Conservation (phyloP, 2,329 filamentous ascomycete species). For the Aspergillus floridensis region DNA sequence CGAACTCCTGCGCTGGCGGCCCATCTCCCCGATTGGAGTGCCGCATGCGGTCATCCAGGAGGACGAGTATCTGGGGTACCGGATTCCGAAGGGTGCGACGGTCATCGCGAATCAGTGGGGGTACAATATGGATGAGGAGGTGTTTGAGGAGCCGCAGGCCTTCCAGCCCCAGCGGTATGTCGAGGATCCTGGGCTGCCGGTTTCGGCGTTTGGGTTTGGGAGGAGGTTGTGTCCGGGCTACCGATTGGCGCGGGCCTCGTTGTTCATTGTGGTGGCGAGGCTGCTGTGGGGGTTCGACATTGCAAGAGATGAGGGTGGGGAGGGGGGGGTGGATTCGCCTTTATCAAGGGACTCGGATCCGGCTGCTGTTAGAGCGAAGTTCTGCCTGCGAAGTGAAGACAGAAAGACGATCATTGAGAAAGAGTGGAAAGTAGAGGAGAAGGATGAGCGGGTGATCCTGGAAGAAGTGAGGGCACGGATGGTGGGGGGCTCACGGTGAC, state of each 20-base stretch:
- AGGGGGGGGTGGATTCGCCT: too few relatives aligned
- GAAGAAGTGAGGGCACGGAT: too few relatives aligned
- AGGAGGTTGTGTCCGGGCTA: constrained; percentile 12
- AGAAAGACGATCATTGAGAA: background rate
- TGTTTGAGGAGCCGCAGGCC: constrained; percentile 36
- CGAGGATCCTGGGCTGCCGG: constrained; percentile 5
- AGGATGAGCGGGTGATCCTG: too few relatives aligned
- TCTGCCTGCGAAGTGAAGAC: background rate
- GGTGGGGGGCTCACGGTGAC: too few relatives aligned
- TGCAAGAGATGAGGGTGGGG: too few relatives aligned
- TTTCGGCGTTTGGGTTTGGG: constrained; percentile 15
- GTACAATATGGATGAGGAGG: constrained; percentile 40
- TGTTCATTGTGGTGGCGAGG: too few relatives aligned
- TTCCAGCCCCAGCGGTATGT: constrained; percentile 40
- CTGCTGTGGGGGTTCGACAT: too few relatives aligned
- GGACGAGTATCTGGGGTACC: constrained; percentile 49
- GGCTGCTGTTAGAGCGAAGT: too few relatives aligned
- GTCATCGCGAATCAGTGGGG: constrained; percentile 45
- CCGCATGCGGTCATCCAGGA: constrained; percentile 49
- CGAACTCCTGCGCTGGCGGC: constrained; percentile 38
- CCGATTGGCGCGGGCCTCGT: too few relatives aligned
- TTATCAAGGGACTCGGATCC: too few relatives aligned
- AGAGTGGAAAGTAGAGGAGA: too few relatives aligned
- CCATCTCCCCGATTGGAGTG: constrained; percentile 44
- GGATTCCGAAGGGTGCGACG: constrained; percentile 47